Base-by-base conservation (phyloP, 495 filamentous ascomycete genomes). In the Margaritispora aquatica region DNA sequence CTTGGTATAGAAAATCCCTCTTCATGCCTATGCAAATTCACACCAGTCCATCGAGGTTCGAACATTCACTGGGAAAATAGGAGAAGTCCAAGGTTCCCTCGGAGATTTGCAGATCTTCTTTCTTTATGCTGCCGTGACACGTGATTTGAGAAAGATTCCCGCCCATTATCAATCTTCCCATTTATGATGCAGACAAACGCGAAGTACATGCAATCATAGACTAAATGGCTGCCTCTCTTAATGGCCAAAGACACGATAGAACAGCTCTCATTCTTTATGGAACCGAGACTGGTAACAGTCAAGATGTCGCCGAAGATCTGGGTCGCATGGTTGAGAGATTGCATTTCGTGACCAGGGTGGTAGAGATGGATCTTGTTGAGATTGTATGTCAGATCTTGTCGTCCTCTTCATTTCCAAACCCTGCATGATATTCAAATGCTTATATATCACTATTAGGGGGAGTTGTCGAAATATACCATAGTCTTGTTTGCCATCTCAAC, bases 241-340 rank as follows among this genome's bases (percentile, higher is more conserved):
- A 66, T 21, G 68, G 70, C 26, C 65, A 65, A 34, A 56, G 59
- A 20, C 66, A 65, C 54, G 70, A 69, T 46, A 74, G 88, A 65
- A 87, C 78, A 26, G 86, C 88, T 47, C 80, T 96, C 52, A 78
- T 99, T 41, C 81, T 96, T 38, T 97, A 96, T 75, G 95, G 90
- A 27, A 90, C 92, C 19, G 95, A 99, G 73, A 96, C 92, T 0
- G 94, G 95, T 46, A 97, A 92, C 66, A 85, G 89, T 34, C 86
- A 94, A 66, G 94, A 97, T 63, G 81, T 90, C 46, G 92, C 95
- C 2, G 83, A 88, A 59, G 90, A 97, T 73, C 72, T 97, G 54
- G 89, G 86, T 20, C 78, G 84, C 23, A 63, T 88, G 63, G 71
- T 81, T 10, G 82, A 91, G 70, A 80, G 92, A 10, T 75, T 96